Conservation (phyloP, 768 basidiomycete species). For the Artomyces pyxidatus region DNA sequence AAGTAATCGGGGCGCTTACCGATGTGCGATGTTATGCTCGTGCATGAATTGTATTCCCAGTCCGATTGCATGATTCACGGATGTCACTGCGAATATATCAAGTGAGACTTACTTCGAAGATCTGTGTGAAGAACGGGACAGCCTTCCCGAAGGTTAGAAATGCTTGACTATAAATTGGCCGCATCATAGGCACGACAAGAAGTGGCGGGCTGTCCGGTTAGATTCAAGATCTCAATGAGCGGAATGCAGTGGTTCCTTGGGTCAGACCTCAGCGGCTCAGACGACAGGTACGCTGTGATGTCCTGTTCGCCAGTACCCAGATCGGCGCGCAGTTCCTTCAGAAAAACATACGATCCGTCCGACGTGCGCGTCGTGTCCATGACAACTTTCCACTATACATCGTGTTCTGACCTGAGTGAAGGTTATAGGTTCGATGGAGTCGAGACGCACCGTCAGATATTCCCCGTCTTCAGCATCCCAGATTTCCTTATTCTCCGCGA, state of each 20-base stretch:
- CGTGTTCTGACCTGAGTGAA: background rate
- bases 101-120: slow-evolving; percentile 15
- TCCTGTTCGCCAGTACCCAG: slow-evolving; percentile 7
- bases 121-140: slow-evolving; percentile 18
- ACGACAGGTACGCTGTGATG: slow-evolving; percentile 4
- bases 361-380: slow-evolving; percentile 14
- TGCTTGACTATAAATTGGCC: slow-evolving; percentile 13
- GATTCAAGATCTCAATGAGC: slow-evolving; percentile 13
- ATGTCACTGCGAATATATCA: background rate
- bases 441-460: background rate
- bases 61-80: background rate
- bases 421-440: background rate
- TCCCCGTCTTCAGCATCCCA: slow-evolving; percentile 5
- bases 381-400: background rate
- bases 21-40: slow-evolving; percentile 15
- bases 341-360: slow-evolving; percentile 14
- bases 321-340: slow-evolving; percentile 9
- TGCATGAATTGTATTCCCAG: slow-evolving; percentile 20
- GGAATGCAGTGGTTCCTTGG: slow-evolving; percentile 20
- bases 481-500: background rate
- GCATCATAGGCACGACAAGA: slow-evolving; percentile 18
- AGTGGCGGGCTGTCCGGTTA: slow-evolving; percentile 8
- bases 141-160: slow-evolving; percentile 21
- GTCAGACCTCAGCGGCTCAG: slow-evolving; percentile 2
- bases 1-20: slow-evolving; percentile 2